phyloP scores from a whole-genome alignment of 441 rosid genomes.

The Biscutella laevigata region DNA sequence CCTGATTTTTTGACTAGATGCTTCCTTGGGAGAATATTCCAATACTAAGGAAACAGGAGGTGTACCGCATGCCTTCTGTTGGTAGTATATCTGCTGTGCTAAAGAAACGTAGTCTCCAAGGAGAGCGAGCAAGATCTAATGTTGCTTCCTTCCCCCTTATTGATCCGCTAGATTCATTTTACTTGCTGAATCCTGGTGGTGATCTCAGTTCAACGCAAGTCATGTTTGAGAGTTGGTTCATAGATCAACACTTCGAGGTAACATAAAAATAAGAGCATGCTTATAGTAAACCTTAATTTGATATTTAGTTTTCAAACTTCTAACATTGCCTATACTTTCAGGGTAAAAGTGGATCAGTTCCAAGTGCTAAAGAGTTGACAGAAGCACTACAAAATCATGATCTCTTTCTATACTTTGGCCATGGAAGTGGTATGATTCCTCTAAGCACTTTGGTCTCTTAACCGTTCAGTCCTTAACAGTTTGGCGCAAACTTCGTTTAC shows the following conservation, averaged over 20 bases:
- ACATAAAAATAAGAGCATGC: slow-evolving; percentile 24
- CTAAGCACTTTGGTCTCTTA: not conserved
- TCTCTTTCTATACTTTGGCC: slow-evolving; percentile 84
- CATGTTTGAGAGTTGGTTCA: slow-evolving; percentile 78
- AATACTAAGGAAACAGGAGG: slow-evolving; percentile 74
- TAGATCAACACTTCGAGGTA: slow-evolving; percentile 77
- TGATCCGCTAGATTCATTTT: slow-evolving; percentile 94
- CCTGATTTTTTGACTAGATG: slow-evolving; percentile 47
- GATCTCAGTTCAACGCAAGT: slow-evolving; percentile 61
- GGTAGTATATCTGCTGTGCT: slow-evolving; percentile 55
- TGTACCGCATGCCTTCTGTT: slow-evolving; percentile 93
- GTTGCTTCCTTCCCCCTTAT: slow-evolving; percentile 52
- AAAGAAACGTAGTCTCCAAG: slow-evolving; percentile 37
- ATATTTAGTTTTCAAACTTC: not conserved
- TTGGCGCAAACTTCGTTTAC: not conserved
- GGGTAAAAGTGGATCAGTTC: slow-evolving; percentile 85
- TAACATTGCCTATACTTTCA: slow-evolving; percentile 20
- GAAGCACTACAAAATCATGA: slow-evolving; percentile 71
- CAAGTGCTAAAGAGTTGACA: slow-evolving; percentile 59
- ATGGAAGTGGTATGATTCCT: slow-evolving; percentile 72
- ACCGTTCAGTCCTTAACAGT: not conserved
- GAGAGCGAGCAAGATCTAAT: slow-evolving; percentile 32
- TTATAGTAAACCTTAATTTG: slow-evolving; percentile 38
- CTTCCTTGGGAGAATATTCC: slow-evolving; percentile 99
- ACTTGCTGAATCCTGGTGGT: slow-evolving; percentile 85